Base-by-base conservation (phyloP, 2,329 filamentous ascomycete genomes). In the Fusarium transvaalense region DNA sequence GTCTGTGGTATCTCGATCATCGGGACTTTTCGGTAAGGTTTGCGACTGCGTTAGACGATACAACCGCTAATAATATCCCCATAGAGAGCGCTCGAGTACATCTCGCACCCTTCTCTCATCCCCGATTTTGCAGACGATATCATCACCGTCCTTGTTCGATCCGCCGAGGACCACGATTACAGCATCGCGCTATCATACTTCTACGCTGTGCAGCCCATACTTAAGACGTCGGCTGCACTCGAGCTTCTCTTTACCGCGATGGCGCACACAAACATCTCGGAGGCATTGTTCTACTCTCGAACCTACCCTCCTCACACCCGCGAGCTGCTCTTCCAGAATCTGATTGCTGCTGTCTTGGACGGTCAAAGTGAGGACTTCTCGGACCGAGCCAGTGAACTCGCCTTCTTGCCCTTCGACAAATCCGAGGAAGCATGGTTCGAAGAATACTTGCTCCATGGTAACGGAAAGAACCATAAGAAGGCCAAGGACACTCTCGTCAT, bases 101-200 rank as follows among this genome's bases (percentile, higher is more conserved):
- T 97, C 15, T 90, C 92, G 6, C 91, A 96, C 73, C 93, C 93
- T 0, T 92, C 91, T 2, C 84, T 97, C 6, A 89, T 91, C 21
- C 89, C 92, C 35, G 93, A 93, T 55, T 97, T 96, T 74, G 87
- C 92, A 58, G 92, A 96, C 79, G 92, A 97, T 64, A 94, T 97
- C 53, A 84, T 96, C 70, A 85, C 86, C 27, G 85, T 86, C 6
- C 86, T 96, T 6, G 87, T 92, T 52, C 85, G 86, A 37, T 85
- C 89, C 67, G 84, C 88, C 23, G 80, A 86, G 37, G 81, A 84
- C 41, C 81, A 85, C 58, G 89, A 93, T 75, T 86, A 88, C 72
- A 85, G 82, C 27, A 83, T 94, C 3, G 86, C 92, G 0, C 84
- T 96, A 29, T 90, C 92, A 13, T 97, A 96, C 79, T 96, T 92